Base-by-base conservation (phyloP, 2,329 filamentous ascomycete species). In the Cladosporium sp. region DNA sequence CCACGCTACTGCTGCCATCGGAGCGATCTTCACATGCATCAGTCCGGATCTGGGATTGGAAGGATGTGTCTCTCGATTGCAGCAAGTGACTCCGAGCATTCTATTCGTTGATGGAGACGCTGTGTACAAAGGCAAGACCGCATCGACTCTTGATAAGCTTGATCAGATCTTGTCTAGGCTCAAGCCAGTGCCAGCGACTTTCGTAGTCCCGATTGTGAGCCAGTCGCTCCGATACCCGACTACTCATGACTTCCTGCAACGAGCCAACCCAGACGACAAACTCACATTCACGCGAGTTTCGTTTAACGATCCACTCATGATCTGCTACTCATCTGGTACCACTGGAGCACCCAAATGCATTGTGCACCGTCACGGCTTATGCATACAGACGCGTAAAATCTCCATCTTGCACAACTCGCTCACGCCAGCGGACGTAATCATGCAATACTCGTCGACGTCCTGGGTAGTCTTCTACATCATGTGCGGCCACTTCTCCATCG, bases 401-500 rank as follows among this genome's bases (percentile, higher is more conserved):
- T 75, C 78, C 3, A 70, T 76, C 26, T 74, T 83, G 0, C 81
- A 83, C 72, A 82, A 82, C 72, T 78, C 77, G 7, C 75, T 82
- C 11, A 76, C 74, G 1, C 72, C 77, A 0, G 66, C 73, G 11
- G 78, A 80, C 54, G 73, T 80, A 8, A 78, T 83, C 30, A 77
- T 83, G 66, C 81, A 83, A 66, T 83, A 82, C 71, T 79, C 77
- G 5, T 80, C 76, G 52, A 83, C 81, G 1, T 80, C 79, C 7
- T 83, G 81, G 81, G 78, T 82, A 1, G 75, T 83, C n/a, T 82
- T 78, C 73, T 80, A 81, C 69, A 77, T 80, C 51, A 80, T 81
- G 78, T 76, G 79, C 64, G 78, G 78, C 32, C 77, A 81, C 68
- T 73, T 81, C n/a, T 75, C 77, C 14, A 76, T 76, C 32, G 80